Percentiles rank a stretch among this genome's conserved stretches.
These are phyloP conservation scores for Verticillium alfalfae DNA, from an alignment of 2,329 filamentous ascomycete genomes.

Conservation along the genomic window DNA sequence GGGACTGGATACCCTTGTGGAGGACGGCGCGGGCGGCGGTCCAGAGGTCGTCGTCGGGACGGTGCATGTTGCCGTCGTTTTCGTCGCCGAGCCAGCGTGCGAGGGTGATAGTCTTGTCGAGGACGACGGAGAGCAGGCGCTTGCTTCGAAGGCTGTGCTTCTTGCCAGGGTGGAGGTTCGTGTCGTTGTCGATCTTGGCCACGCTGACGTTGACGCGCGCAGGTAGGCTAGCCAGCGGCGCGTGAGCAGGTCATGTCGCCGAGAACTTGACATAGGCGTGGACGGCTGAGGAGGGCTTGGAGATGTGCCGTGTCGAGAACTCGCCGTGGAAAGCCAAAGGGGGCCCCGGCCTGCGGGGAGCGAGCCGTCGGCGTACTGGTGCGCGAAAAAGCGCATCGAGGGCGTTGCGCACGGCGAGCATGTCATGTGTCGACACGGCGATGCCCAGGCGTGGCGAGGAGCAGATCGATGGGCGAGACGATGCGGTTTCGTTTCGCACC, in stretches of 20 bases:
- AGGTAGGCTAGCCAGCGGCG: constrained; percentile 39
- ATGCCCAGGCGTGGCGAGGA: constrained; percentile 25
- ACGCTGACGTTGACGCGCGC: constrained; percentile 23
- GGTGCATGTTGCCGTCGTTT: background rate
- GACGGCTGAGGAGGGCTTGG: constrained; percentile 43
- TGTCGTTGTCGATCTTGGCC: constrained; percentile 25
- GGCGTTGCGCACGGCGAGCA: constrained; percentile 37
- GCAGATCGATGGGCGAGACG: constrained; percentile 55
- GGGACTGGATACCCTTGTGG: constrained; percentile 13
- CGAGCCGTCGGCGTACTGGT: constrained; percentile 33
- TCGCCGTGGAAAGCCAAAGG: constrained; percentile 29
- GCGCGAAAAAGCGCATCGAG: constrained; percentile 36
- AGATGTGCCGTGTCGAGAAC: constrained; percentile 49
- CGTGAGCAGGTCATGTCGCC: constrained; percentile 31
- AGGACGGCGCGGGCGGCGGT: constrained; percentile 8
- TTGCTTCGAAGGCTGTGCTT: constrained; percentile 46
- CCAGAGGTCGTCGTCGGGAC: constrained; percentile 10
- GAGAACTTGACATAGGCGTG: constrained; percentile 44
- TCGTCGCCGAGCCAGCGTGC: constrained; percentile 34
- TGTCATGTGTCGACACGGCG: constrained; percentile 11
- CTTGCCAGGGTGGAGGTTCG: constrained; percentile 43
- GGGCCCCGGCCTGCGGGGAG: constrained; percentile 46
- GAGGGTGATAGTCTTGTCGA: constrained; percentile 41
- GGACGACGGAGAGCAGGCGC: constrained; percentile 47
- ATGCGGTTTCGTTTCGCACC: constrained; percentile 50